These are phyloP conservation scores for Saitozyma sp. DNA, from an alignment of 768 basidiomycete genomes.

Conservation along the genomic window DNA sequence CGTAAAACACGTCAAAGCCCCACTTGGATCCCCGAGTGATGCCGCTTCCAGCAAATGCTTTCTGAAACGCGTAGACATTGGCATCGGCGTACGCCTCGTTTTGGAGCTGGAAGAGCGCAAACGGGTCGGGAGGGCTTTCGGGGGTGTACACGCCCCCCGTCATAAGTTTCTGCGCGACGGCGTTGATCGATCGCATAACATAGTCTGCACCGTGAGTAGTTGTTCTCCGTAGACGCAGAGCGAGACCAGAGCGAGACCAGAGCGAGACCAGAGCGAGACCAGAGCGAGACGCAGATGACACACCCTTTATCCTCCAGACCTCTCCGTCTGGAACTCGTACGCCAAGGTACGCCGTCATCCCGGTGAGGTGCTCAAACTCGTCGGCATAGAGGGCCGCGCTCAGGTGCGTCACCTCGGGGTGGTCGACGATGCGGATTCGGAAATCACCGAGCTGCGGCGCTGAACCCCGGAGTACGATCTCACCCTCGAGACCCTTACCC, in stretches of 20 bases:
- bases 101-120: conserved; percentile 72
- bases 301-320: conserved; percentile 85
- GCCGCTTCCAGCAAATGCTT: conserved; percentile 69
- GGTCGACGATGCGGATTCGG: conserved; percentile 72
- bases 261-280: no score
- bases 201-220: conserved; percentile 57
- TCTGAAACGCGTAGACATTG: conserved; percentile 85
- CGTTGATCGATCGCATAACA: conserved; percentile 64
- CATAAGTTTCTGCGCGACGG: conserved; percentile 61
- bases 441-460: conserved; percentile 82
- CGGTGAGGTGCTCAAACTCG: conserved; percentile 64
- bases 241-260: no score
- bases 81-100: conserved; percentile 71
- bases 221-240: not conserved
- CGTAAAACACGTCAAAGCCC: conserved; percentile 85
- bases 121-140: conserved; percentile 67
- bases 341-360: conserved; percentile 71
- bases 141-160: conserved; percentile 56
- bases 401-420: conserved; percentile 61
- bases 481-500: conserved; percentile 69
- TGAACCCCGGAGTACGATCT: conserved; percentile 68
- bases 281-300: no score
- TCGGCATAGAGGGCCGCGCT: conserved; percentile 62
- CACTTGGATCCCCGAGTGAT: conserved; percentile 55
- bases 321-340: conserved; percentile 63